phyloP scores from a whole-genome alignment of 371 early-diverging fungal species.

The Blyttiomyces sp. region DNA sequence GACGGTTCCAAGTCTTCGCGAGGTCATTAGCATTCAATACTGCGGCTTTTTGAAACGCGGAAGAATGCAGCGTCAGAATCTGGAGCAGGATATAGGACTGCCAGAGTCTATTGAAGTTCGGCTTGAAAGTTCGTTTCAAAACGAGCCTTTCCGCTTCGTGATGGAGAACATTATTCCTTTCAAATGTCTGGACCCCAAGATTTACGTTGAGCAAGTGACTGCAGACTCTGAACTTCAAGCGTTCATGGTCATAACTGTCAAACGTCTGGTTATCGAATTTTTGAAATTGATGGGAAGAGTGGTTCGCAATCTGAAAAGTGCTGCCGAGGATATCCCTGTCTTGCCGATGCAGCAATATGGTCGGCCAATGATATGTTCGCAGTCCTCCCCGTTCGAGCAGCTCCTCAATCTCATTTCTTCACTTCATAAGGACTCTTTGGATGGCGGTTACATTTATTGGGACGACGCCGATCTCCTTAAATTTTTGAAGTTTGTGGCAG shows the following conservation, averaged over 20 bases:
- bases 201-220: background rate
- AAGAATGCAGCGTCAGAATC: conserved; percentile 37
- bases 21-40: conserved; percentile 69
- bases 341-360: background rate
- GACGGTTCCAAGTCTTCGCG: conserved; percentile 38
- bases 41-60: conserved; percentile 53
- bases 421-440: conserved; percentile 68
- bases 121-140: conserved; percentile 54
- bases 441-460: conserved; percentile 80
- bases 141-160: conserved; percentile 67
- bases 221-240: conserved; percentile 21
- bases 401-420: conserved; percentile 16
- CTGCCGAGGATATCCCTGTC: conserved; percentile 23
- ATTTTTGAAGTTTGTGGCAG: conserved; percentile 73
- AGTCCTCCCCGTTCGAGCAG: conserved; percentile 1
- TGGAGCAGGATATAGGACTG: conserved; percentile 49
- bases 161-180: conserved; percentile 64
- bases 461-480: conserved; percentile 48
- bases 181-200: conserved; percentile 27
- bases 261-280: conserved; percentile 8
- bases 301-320: conserved; percentile 18
- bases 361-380: background rate
- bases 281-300: conserved; percentile 14
- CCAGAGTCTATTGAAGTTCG: conserved; percentile 57
- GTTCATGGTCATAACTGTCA: conserved; percentile 27